These are phyloP conservation scores for Castanopsis chinensis DNA, from an alignment of 306 rosid genomes.

Conservation along the genomic window DNA sequence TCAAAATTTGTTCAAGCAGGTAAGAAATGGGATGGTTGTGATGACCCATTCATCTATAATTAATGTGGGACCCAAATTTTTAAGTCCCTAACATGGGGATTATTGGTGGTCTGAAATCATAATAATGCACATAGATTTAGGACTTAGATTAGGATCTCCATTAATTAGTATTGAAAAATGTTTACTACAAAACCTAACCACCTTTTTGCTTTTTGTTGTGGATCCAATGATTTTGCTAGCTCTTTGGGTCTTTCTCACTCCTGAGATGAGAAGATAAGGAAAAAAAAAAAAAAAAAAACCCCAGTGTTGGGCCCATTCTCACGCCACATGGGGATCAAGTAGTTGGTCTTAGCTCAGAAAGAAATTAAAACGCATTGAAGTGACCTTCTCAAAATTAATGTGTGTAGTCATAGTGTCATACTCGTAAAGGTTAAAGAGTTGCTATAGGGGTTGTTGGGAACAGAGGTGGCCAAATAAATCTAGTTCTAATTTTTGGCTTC, in stretches of 20 bases:
- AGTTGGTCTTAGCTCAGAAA: slow-evolving; percentile 19
- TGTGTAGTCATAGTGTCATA: slow-evolving; percentile 29
- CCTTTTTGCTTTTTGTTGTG: slow-evolving; percentile 49
- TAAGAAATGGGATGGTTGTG: slow-evolving; percentile 23
- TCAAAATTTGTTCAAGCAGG: slow-evolving; percentile 10
- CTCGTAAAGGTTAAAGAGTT: slow-evolving; percentile 33
- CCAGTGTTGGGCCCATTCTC: slow-evolving; percentile 26
- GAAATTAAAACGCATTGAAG: slow-evolving; percentile 20
- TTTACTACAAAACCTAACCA: slow-evolving; percentile 37
- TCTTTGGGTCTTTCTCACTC: slow-evolving; percentile 27
- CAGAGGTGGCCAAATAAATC: slow-evolving; percentile 20
- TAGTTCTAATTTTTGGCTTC: slow-evolving; percentile 18
- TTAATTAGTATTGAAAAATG: slow-evolving; percentile 25
- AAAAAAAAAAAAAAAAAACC: slow-evolving; percentile 33
- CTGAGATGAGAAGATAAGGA: slow-evolving; percentile 19
- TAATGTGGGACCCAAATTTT: slow-evolving; percentile 28
- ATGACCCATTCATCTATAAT: slow-evolving; percentile 23
- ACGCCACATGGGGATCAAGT: slow-evolving; percentile 35
- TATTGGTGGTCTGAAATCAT: slow-evolving; percentile 21
- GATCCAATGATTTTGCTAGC: slow-evolving; percentile 57
- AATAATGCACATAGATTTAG: slow-evolving; percentile 28
- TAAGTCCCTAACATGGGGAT: slow-evolving; percentile 30
- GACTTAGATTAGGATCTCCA: slow-evolving; percentile 35
- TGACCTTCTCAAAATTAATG: slow-evolving; percentile 25
- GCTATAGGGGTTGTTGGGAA: slow-evolving; percentile 38